These are phyloP conservation scores for Boletus subcaerulescens DNA, from an alignment of 768 basidiomycete genomes.

Conservation along the genomic window DNA sequence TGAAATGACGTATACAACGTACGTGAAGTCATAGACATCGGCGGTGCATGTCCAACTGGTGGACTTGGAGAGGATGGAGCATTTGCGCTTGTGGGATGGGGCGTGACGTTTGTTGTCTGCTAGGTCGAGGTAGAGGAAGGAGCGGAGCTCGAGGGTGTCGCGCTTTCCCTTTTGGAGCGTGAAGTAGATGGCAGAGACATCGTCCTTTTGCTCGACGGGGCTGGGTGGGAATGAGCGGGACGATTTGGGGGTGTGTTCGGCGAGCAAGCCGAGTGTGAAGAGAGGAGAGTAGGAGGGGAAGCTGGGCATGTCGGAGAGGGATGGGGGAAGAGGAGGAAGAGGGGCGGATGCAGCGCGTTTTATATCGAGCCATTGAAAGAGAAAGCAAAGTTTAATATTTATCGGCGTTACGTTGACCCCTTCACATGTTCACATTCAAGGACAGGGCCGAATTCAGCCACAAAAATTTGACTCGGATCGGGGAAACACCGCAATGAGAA, in stretches of 20 bases:
- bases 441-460: constrained; percentile 15
- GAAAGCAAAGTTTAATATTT: constrained; percentile 21
- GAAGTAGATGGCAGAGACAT: constrained; percentile 45
- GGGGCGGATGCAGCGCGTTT: not conserved
- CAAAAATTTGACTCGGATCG: not conserved
- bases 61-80: constrained; percentile 29
- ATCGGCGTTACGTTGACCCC: not conserved
- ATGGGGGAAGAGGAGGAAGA: not conserved
- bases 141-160: constrained; percentile 42
- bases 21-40: constrained; percentile 13
- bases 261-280: constrained; percentile 61
- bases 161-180: constrained; percentile 42
- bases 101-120: constrained; percentile 49
- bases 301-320: not conserved
- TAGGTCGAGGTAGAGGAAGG: constrained; percentile 68
- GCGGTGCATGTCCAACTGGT: constrained; percentile 29
- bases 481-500: constrained; percentile 8
- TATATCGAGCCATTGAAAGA: constrained; percentile 10
- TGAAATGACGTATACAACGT: not conserved
- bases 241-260: constrained; percentile 20
- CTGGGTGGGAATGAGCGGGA: not conserved
- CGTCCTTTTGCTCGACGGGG: constrained; percentile 9
- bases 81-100: constrained; percentile 37
- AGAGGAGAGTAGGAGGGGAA: constrained; percentile 50
- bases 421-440: constrained; percentile 13